Base-by-base conservation (phyloP, 2,329 filamentous ascomycete species). In the Penicillium sp. region DNA sequence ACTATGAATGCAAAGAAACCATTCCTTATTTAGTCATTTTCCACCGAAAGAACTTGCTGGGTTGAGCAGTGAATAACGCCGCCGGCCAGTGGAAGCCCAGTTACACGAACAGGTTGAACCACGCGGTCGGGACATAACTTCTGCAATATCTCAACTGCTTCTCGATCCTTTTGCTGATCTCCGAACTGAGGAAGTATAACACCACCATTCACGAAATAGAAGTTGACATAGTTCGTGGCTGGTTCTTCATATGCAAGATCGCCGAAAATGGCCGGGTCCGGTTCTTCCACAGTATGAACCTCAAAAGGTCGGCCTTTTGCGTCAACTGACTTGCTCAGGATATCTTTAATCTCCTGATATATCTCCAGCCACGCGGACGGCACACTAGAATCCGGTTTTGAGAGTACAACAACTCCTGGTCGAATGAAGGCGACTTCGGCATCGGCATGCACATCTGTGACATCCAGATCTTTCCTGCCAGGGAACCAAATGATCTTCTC, bases 51-150 rank as follows among this genome's bases (percentile, higher is more conserved):
- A 5, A 42, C 39, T 26, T 21, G 65, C 46, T 68, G 64, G 1
- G 65, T 68, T 10, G 62, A 51, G 52, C 66, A 68, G 50, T 68
- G 66, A 33, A 68, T 60, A 18, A 65, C 66, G 3, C 66, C 66
- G 2, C 63, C 66, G 27, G 51, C 52, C n/a, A 65, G 48, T 5
- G 64, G 61, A 32, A 68, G 51, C n/a, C 46, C 54, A 49, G 52
- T 54, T 8, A 67, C 51, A 30, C 40, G 47, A 13, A 68, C 59
- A 29, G 54, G 56, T 23, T 39, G 48, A 17, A 67, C 54, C 39
- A 53, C 43, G 7, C 64, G 49, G 8, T 60, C 55, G 7, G 61
- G 61, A 32, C 59, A 66, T 23, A 68, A 24, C 15, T 37, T 50
- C 18, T 59, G 53, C n/a, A 66, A 54, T 26, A 52, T 37, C 12